Evolutionary conservation across 1,284 basidiomycete genomes (phyloP).

Genomic region (Irpex sp.): DNA sequence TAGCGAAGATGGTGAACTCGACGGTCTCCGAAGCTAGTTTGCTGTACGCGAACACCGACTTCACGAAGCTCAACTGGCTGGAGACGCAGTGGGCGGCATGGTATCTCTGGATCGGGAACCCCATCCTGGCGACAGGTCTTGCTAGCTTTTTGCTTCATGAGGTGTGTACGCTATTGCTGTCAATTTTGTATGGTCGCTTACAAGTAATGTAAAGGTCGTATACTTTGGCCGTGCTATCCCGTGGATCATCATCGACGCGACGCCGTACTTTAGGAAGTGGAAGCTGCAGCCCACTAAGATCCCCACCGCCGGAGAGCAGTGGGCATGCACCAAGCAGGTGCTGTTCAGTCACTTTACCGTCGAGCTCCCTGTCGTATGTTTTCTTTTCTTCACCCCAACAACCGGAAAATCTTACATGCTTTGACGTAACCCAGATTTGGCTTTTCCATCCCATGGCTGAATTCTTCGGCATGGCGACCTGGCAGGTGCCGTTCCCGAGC

Average conservation of each 20-base stretch:
- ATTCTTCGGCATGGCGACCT: constrained; percentile 86
- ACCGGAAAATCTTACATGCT: not conserved
- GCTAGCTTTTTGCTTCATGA: constrained; percentile 95
- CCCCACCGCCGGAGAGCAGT: constrained; percentile 81
- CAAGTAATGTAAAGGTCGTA: constrained; percentile 59
- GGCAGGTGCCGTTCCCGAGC: constrained; percentile 88
- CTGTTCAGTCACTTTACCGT: constrained; percentile 96
- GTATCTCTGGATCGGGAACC: constrained; percentile 88
- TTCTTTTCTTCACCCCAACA: not conserved
- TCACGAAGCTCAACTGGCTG: constrained; percentile 66
- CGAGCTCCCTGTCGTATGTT: constrained; percentile 80
- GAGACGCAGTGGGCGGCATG: constrained; percentile 81
- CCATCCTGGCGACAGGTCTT: constrained; percentile 90
- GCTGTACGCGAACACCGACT: constrained; percentile 60
- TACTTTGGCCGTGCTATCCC: constrained; percentile 97
- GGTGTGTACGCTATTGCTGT: constrained; percentile 42
- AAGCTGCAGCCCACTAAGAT: constrained; percentile 90
- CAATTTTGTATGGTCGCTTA: not conserved
- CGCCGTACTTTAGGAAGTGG: constrained; percentile 93
- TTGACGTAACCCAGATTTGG: constrained; percentile 67
- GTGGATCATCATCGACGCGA: constrained; percentile 94
- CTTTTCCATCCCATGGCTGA: constrained; percentile 95
- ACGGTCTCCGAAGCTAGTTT: constrained; percentile 28
- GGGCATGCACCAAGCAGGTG: constrained; percentile 95
- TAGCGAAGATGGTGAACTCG: constrained; percentile 20